Base-by-base conservation (phyloP, 768 basidiomycete species). In the Tremella mesenterica region DNA sequence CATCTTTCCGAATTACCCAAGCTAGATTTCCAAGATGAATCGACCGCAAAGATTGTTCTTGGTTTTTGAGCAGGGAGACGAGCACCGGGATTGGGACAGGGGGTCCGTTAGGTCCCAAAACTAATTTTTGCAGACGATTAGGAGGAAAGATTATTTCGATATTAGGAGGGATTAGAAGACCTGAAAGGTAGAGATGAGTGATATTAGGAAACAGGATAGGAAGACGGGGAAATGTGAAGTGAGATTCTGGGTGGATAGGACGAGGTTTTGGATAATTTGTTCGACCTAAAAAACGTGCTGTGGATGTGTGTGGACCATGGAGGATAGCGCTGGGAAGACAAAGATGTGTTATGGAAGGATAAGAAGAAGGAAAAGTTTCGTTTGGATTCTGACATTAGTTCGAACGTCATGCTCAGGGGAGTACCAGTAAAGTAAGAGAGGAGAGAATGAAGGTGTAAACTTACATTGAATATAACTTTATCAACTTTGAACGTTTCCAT, bases 401-500 rank as follows among this genome's bases (percentile, higher is more conserved):
- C 12, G 52, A n/a, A 45, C 33, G 25, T 16, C 47, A 29, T 14
- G 33, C 23, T 43, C 16, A 48, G 52, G n/a, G 5, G 20, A 16
- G 6, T 18, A 25, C 9, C 4, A 34, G 12, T 46, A 14, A 20
- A 44, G 49, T 26, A 28, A 25, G 20, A 59, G 12, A 31, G 14
- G 10, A 34, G 33, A 27, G 29, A 43, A 45, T 16, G 4, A 33
- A 23, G 2, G 20, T 20, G 21, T 14, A 8, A 20, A 34, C 56
- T 53, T 45, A 65, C 64, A 14, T 53, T 38, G 27, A 63, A 60
- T 8, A 0, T 14, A 13, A 58, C 31, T 9, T 43, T 34, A 34
- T 65, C 64, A 26, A 69, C 50, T 43, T 69, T 65, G 36, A 69
- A 54, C 12, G 52, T 48, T 27, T 57, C 56, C 33, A 69, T 48